Percentiles rank a stretch among this genome's conserved stretches.
Conservation (phyloP, 306 rosid genomes). For the Arachis stenosperma region DNA sequence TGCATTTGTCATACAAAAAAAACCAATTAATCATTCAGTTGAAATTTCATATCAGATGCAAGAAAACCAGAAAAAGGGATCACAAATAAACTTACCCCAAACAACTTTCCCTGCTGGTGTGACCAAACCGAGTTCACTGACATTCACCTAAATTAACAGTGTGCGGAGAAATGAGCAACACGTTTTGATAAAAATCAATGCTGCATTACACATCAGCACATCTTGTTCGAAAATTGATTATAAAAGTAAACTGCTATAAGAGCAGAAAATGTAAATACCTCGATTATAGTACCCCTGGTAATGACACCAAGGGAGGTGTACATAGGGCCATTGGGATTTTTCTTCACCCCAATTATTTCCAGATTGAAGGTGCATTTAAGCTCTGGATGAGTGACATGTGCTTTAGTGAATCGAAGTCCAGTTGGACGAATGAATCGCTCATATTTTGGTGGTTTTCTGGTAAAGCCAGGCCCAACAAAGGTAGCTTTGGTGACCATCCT, state of each 20-base stretch:
- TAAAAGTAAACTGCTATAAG: slow-evolving; percentile 10
- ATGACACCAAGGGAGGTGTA: slow-evolving; percentile 90
- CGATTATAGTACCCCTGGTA: slow-evolving; percentile 90
- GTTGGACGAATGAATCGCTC: slow-evolving; percentile 91
- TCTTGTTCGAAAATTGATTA: background rate
- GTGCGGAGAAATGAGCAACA: slow-evolving; percentile 1
- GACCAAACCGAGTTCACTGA: slow-evolving; percentile 91
- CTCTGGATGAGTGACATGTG: slow-evolving; percentile 97
- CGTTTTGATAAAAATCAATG: slow-evolving; percentile 4
- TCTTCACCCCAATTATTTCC: slow-evolving; percentile 89
- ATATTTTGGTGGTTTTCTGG: slow-evolving; percentile 95
- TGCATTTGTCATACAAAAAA: slow-evolving; percentile 42
- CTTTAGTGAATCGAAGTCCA: slow-evolving; percentile 87
- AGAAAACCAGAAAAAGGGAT: background rate
- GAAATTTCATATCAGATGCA: background rate
- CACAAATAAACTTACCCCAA: slow-evolving; percentile 69
- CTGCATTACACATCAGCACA: background rate
- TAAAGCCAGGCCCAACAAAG: slow-evolving; percentile 89
- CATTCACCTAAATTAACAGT: slow-evolving; percentile 72
- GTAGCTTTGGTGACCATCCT: slow-evolving; percentile 96
- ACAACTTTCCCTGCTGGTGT: slow-evolving; percentile 98
- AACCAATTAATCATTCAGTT: background rate
- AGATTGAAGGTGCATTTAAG: slow-evolving; percentile 91
- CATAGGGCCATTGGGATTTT: slow-evolving; percentile 92
- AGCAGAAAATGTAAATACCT: slow-evolving; percentile 51